A percentile compares a stretch with the other conserved stretches of the same genome.
Evolutionary conservation across 2,329 filamentous ascomycete species (phyloP).

Genomic region (Scopulariopsis brevicaulis): DNA sequence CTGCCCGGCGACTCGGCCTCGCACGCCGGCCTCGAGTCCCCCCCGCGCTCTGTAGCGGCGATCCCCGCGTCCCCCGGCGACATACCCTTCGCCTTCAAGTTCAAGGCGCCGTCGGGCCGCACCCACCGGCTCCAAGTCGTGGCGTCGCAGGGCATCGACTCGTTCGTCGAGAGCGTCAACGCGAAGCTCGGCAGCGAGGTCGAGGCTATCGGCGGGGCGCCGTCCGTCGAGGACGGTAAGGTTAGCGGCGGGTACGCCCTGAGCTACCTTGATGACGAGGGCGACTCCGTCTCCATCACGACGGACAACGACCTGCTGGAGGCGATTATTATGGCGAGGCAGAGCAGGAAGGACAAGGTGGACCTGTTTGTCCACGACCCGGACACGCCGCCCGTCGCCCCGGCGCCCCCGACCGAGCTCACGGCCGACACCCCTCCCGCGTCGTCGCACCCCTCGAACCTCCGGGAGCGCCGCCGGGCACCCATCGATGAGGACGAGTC

Average conservation of each 20-base stretch:
- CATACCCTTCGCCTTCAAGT: slow-evolving; percentile 90
- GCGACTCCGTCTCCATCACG: slow-evolving; percentile 92
- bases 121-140: slow-evolving; percentile 85
- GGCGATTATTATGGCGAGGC: slow-evolving; percentile 73
- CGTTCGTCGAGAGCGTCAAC: slow-evolving; percentile 66
- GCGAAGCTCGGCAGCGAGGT: slow-evolving; percentile 78
- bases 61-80: slow-evolving; percentile 48
- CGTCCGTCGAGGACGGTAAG: slow-evolving; percentile 67
- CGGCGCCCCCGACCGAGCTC: slow-evolving; percentile 37
- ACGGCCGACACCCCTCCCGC: slow-evolving; percentile 30
- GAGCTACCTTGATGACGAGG: slow-evolving; percentile 94
- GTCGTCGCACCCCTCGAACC: slow-evolving; percentile 28
- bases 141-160: slow-evolving; percentile 67
- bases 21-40: slow-evolving; percentile 74
- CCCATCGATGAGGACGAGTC: slow-evolving; percentile 34
- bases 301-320: slow-evolving; percentile 89
- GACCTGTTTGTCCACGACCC: slow-evolving; percentile 95
- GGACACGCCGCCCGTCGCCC: slow-evolving; percentile 69
- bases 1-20: slow-evolving; percentile 92
- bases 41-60: slow-evolving; percentile 50
- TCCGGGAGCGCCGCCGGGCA: slow-evolving; percentile 37
- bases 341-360: slow-evolving; percentile 76
- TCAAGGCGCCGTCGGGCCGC: slow-evolving; percentile 91
- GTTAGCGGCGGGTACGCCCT: slow-evolving; percentile 77
- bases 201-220: slow-evolving; percentile 71